Base-by-base conservation (phyloP, 805 yeast species). In the Candida michaelii region DNA sequence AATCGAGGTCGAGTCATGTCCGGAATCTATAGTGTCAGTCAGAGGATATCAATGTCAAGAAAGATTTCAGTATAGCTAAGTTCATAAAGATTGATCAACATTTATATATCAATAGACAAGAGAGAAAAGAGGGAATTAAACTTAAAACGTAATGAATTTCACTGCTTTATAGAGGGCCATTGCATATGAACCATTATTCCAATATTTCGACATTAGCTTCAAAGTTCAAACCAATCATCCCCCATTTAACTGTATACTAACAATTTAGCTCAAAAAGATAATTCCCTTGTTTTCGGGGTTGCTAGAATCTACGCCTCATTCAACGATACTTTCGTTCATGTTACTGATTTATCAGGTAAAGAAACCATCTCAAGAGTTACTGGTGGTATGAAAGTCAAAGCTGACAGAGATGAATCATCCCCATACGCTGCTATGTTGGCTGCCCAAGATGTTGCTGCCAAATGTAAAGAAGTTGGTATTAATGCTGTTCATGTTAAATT, bases 381-480 rank as follows among this genome's bases (percentile, higher is more conserved):
- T 70, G 99, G 99, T 83, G 99, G 99, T 79, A 93, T 93, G 99
- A 93, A 93, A 84, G 99, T 93, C 76, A 93, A 93, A 85, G 99
- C 99, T 67, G 99, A 93, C 82, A 89, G 98, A 82, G 99, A 95
- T 75, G 99, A 93, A 84, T 91, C 98, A 54, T 88, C 99, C 60
- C 99, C 99, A 76, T 93, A 93, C 86, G 99, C 99, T 71, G 99
- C 97, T 70, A 93, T 93, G 99, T 86, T 93, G 82, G 99, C 99
- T 73, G 97, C 99, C 60, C 99, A 93, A 82, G 99, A 95, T 71
- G 99, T 86, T 67, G 99, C 99, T 67, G 91, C 74, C 62, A 89
- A 85, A 77, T 90, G 97, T 84, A 91, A 90, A 84, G 99, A 93
- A 82, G 97, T 93, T 59, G 99, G 99, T 74, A 91, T 93, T 73